Evolutionary conservation across 2,329 filamentous ascomycete species (phyloP), one percentile per base, ranked within the genome.

Genomic region (Sporothrix pseudoabietina): DNA sequence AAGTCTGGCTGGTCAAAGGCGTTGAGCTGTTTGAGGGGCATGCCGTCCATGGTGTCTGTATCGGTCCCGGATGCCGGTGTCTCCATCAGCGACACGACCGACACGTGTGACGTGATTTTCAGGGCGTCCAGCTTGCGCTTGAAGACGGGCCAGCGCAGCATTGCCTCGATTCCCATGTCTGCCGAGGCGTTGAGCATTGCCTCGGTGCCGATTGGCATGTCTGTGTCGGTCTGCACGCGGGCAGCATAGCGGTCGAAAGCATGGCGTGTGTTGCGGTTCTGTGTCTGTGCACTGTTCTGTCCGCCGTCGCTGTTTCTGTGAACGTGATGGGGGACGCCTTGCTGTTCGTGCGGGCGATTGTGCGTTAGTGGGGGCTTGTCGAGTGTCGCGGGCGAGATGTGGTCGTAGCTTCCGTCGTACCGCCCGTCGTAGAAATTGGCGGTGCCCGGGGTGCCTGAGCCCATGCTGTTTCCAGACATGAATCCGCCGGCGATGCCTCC

Each of bases 131-230:
- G 61, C 39, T 66, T 66, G 10, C 61, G 61, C 39, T 66, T 66
- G 19, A 74, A 71, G 10, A 74, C 10, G 22, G 73, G 71, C 73
- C 73, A 74, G 9, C 63, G 52, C 30, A 74, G 54, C 54, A 74
- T 73, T 14, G 61, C 63, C 59, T 74, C 73, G n/a, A 74, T 70
- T n/a, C 71, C 49, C 73, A 74, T 74, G 14, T 74, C 71, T 2
- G 66, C 66, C 19, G 72, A 49, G 1, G 72, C 55, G 12, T 57
- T 54, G 2, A 69, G 49, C 59, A 73, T 44, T 3, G 55, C 72
- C 12, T 68, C 72, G 35, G 69, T 59, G 49, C 69, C 65, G 14
- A 71, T 57, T 10, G 72, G 72, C n/a, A 71, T 63, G 61, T 71
- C 59, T 6, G 59, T 49, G 41, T 55, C 49, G 19, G 69, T 71